Conservation (phyloP, 2,329 filamentous ascomycete genomes). For the Ophiostoma pallidulum region DNA sequence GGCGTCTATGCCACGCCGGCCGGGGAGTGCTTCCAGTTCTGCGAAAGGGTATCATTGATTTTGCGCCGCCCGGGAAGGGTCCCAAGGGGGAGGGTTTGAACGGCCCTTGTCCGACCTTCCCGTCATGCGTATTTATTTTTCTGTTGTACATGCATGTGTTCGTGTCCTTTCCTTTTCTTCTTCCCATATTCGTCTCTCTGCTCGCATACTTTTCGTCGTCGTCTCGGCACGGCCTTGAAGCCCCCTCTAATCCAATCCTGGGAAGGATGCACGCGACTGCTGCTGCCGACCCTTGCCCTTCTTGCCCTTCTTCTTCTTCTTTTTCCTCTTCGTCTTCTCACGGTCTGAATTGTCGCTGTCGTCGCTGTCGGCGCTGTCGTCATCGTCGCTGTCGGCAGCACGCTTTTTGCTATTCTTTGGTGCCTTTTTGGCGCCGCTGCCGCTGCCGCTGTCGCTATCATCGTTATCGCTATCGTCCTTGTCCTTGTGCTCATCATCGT, state of each 20-base stretch:
- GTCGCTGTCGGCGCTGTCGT: slow-evolving; percentile 23
- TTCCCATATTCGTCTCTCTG: too few relatives aligned
- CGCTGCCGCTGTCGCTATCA: slow-evolving; percentile 13
- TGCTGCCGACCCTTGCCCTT: slow-evolving; percentile 16
- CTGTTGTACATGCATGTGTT: too few relatives aligned
- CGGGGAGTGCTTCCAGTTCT: too few relatives aligned
- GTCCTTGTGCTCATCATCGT: slow-evolving; percentile 33
- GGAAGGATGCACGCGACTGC: slow-evolving; percentile 20
- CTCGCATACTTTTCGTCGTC: not conserved
- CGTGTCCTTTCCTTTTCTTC: too few relatives aligned
- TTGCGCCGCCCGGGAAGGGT: too few relatives aligned
- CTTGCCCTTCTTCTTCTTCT: slow-evolving; percentile 24
- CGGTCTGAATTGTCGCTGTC: slow-evolving; percentile 25
- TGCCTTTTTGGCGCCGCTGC: not conserved
- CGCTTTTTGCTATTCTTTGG: slow-evolving; percentile 33
- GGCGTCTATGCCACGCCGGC: too few relatives aligned
- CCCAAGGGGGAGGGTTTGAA: too few relatives aligned
- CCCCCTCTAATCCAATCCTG: slow-evolving; percentile 23
- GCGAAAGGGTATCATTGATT: too few relatives aligned
- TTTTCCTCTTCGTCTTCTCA: slow-evolving; percentile 25
- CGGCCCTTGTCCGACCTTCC: too few relatives aligned
- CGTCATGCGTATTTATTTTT: too few relatives aligned
- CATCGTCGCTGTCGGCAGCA: slow-evolving; percentile 25
- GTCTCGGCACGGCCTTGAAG: too few relatives aligned
- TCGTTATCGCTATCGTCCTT: slow-evolving; percentile 37